Percentiles rank a stretch among this genome's conserved stretches.
Evolutionary conservation across 495 filamentous ascomycete genomes (phyloP).

Genomic region (Aspergillus diversus): DNA sequence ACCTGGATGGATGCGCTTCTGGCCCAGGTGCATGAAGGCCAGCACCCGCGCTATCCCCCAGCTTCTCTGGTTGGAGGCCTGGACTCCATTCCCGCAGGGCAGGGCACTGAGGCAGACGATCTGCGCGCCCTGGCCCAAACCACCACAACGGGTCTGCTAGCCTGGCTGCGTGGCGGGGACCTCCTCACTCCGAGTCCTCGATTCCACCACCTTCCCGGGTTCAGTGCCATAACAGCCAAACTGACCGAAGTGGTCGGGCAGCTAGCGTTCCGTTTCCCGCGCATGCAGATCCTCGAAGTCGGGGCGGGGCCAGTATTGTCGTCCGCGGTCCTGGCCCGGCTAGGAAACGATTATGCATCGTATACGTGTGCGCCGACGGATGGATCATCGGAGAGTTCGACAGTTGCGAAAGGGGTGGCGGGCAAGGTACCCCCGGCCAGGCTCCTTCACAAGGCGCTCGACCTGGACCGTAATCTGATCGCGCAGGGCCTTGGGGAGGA

Average conservation of each 20-base stretch:
- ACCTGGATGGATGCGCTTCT: slow-evolving; percentile 10
- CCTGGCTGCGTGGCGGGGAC: too few relatives aligned
- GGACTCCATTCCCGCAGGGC: not conserved
- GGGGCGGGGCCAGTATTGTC: slow-evolving; percentile 37
- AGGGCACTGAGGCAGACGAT: not conserved
- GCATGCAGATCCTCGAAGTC: slow-evolving; percentile 49
- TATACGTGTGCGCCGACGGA: slow-evolving; percentile 54
- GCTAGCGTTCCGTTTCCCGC: slow-evolving; percentile 34
- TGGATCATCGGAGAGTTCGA: slow-evolving; percentile 41
- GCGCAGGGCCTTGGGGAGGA: slow-evolving; percentile 50
- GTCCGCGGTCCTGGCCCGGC: slow-evolving; percentile 32
- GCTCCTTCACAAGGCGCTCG: slow-evolving; percentile 51
- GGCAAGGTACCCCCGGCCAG: slow-evolving; percentile 28
- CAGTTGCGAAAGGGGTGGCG: slow-evolving; percentile 31
- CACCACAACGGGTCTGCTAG: too few relatives aligned
- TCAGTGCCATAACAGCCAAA: not conserved
- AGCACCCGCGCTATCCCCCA: not conserved
- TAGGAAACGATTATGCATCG: slow-evolving; percentile 21
- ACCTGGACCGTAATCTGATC: slow-evolving; percentile 48
- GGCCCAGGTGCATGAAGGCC: not conserved
- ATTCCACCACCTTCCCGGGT: too few relatives aligned
- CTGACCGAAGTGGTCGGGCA: slow-evolving; percentile 29
- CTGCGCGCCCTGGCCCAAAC: not conserved
- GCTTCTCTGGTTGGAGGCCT: not conserved
- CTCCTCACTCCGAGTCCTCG: too few relatives aligned